These are phyloP conservation scores for Leccinum olivaceopallidum DNA, from an alignment of 768 basidiomycete species.

Conservation along the genomic window DNA sequence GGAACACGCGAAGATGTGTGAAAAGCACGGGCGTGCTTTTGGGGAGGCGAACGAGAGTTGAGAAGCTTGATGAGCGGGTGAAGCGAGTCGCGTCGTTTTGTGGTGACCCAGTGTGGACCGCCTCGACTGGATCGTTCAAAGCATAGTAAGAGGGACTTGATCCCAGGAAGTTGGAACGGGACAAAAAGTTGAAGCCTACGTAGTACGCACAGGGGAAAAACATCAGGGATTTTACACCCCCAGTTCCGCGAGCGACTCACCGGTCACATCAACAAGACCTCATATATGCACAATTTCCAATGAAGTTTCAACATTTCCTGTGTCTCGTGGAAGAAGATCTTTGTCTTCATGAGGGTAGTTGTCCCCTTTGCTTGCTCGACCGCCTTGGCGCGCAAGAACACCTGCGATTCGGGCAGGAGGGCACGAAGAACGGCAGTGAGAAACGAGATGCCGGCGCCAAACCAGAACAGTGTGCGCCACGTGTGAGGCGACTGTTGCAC, in stretches of 20 bases:
- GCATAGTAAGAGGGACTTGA: too few species aligned
- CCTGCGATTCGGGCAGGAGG: constrained; percentile 73
- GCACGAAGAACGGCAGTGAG: constrained; percentile 69
- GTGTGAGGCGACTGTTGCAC: constrained; percentile 36
- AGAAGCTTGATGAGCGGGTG: too few species aligned
- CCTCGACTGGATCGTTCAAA: too few species aligned
- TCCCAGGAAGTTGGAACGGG: constrained; percentile 30
- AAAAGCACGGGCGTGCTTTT: too few species aligned
- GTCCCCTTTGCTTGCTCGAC: constrained; percentile 45
- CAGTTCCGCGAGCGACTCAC: constrained; percentile 20
- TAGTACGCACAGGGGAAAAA: too few species aligned
- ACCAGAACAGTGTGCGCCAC: constrained; percentile 87
- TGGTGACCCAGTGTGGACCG: too few species aligned
- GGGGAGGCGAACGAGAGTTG: too few species aligned
- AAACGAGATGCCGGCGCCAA: constrained; percentile 65
- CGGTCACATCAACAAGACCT: constrained; percentile 74
- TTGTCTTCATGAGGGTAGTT: constrained; percentile 52
- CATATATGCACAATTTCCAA: constrained; percentile 84
- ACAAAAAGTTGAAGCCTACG: constrained; percentile 73
- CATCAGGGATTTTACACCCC: constrained; percentile 1
- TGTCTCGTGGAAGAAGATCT: constrained; percentile 71
- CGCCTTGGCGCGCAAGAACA: constrained; percentile 67
- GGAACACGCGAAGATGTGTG: too few species aligned
- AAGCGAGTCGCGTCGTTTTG: too few species aligned
- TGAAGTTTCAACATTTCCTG: constrained; percentile 76